Conservation (phyloP, 768 basidiomycete species). For the Termitomyces sp. region DNA sequence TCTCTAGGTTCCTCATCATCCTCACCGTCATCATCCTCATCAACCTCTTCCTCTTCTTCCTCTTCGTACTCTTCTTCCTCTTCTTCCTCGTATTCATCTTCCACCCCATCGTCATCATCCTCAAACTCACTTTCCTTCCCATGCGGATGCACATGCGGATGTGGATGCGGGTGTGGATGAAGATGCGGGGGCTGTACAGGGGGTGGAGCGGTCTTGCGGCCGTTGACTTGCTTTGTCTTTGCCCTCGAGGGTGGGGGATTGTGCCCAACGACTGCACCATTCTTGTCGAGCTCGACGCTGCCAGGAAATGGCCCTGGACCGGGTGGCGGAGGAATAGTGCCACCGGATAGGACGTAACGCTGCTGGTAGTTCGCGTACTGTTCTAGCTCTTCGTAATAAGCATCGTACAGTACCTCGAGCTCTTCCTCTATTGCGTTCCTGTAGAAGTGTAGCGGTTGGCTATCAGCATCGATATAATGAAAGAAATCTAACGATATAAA, state of each 20-base stretch:
- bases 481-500: conserved; percentile 16
- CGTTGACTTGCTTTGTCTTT: conserved; percentile 13
- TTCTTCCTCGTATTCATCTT: conserved; percentile 36
- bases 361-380: conserved; percentile 98
- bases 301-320: conserved; percentile 99
- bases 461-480: conserved; percentile 10
- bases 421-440: conserved; percentile 99
- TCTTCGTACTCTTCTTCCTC: conserved; percentile 38
- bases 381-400: conserved; percentile 99
- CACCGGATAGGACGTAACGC: conserved; percentile 88
- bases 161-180: conserved; percentile 36
- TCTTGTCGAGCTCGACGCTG: conserved; percentile 93
- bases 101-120: conserved; percentile 39
- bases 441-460: conserved; percentile 11
- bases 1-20: conserved; percentile 30
- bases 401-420: conserved; percentile 99
- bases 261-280: conserved; percentile 59
- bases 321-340: conserved; percentile 85
- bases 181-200: conserved; percentile 13
- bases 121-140: conserved; percentile 71
- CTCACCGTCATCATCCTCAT: conserved; percentile 43
- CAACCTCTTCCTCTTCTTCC: conserved; percentile 32
- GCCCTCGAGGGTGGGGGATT: conserved; percentile 14
- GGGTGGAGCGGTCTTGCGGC: conserved; percentile 14
- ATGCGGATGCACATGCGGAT: conserved; percentile 42